Base-by-base conservation (phyloP, 2,329 filamentous ascomycete genomes). In the Fusarium kyushuense region DNA sequence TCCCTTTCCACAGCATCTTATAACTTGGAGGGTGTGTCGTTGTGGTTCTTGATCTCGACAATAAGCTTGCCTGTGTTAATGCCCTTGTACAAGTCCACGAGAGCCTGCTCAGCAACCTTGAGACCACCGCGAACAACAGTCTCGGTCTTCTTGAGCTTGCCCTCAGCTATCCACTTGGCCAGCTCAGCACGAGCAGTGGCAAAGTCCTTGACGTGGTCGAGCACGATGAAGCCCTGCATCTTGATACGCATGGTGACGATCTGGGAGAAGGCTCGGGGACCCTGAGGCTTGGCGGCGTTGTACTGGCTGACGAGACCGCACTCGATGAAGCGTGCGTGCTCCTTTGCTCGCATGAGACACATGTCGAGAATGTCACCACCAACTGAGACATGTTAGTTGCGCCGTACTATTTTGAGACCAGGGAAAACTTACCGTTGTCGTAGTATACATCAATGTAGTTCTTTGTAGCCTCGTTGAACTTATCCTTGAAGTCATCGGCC, bases 161-260 rank as follows among this genome's bases (percentile, higher is more conserved):
- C 92, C 76, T 92, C 87, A 1, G 81, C 80, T 23, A 93, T 77
- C 91, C 91, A 94, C 69, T 87, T 78, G 2, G 84, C 84, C n/a
- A 94, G 80, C 71, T 93, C 84, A 74, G 85, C 82, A 59, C 85
- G 79, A 1, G 90, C 92, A 42, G 80, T 75, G 1, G 83, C 75
- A 75, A 86, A 92, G 74, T 90, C 83, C 58, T 85, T 81, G 10
- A 76, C 79, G 72, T 85, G 92, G 76, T 94, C 92, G 54, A 92
- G 86, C 40, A 93, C 87, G 67, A 94, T 90, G 78, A 94, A 94
- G 1, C 90, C 90, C 78, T 90, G 84, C 82, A 92, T 87, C 59
- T 80, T 84, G 75, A 89, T 85, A 63, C 87, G 79, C 83, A 87
- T 87, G 6, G 80, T 76, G 47, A 87, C 79, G 61, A 86, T 81